Conservation (phyloP, 2,329 filamentous ascomycete genomes). For the Ascochyta viciae-villosae region DNA sequence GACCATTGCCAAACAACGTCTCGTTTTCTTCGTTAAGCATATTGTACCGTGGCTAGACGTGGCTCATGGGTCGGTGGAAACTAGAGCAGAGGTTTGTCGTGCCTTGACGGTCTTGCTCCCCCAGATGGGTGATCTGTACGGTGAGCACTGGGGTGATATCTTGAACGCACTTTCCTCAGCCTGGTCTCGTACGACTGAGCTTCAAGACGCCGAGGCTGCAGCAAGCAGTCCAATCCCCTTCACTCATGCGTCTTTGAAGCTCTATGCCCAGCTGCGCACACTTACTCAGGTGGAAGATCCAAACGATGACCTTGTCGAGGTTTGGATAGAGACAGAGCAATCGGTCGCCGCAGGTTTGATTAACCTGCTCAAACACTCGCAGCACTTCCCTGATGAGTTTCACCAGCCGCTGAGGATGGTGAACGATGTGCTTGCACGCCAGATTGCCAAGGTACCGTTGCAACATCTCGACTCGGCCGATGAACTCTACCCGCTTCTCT, state of each 20-base stretch:
- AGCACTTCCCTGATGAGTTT: conserved; percentile 58
- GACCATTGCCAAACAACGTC: conserved; percentile 66
- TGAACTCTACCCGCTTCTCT: conserved; percentile 77
- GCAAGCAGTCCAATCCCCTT: conserved; percentile 56
- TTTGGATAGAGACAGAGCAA: conserved; percentile 67
- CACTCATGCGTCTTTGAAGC: conserved; percentile 74
- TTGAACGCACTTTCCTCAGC: conserved; percentile 44
- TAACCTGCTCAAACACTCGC: conserved; percentile 65
- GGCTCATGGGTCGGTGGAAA: conserved; percentile 56
- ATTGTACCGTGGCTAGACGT: conserved; percentile 74
- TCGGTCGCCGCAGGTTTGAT: conserved; percentile 66
- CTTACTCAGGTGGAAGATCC: conserved; percentile 65
- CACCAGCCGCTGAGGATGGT: conserved; percentile 77
- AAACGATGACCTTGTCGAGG: conserved; percentile 87
- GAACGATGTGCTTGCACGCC: conserved; percentile 74
- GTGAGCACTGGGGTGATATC: conserved; percentile 77
- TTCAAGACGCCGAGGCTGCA: conserved; percentile 34
- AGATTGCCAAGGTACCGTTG: conserved; percentile 69
- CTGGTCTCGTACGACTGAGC: conserved; percentile 43
- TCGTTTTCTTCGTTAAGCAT: conserved; percentile 84
- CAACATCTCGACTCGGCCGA: conserved; percentile 68
- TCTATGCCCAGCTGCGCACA: conserved; percentile 69
- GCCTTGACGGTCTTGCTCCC: conserved; percentile 68
- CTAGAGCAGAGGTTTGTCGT: conserved; percentile 64
- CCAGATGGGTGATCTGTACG: conserved; percentile 81